These are phyloP conservation scores for Hebeloma cylindrosporum DNA, from an alignment of 768 basidiomycete species.

Conservation along the genomic window DNA sequence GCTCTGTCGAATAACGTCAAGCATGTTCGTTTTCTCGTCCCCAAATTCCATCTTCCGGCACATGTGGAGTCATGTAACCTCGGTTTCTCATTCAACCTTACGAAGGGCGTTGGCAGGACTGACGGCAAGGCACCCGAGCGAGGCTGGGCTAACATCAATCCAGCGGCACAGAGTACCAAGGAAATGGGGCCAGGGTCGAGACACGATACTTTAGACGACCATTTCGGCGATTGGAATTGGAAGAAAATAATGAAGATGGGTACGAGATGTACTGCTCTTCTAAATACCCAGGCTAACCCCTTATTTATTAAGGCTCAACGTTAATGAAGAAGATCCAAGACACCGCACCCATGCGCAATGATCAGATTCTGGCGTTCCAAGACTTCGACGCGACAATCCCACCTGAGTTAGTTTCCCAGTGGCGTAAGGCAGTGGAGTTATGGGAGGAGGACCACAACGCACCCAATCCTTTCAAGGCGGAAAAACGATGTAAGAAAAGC, in stretches of 20 bases:
- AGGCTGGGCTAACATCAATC: constrained; percentile 32
- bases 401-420: constrained; percentile 5
- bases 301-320: constrained; percentile 13
- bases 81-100: constrained; percentile 23
- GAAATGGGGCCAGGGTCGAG: constrained; percentile 36
- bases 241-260: constrained; percentile 26
- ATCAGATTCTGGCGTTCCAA: constrained; percentile 6
- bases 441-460: constrained; percentile 24
- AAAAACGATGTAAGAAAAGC: background rate
- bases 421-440: constrained; percentile 13
- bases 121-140: constrained; percentile 34
- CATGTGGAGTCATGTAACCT: constrained; percentile 13
- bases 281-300: background rate
- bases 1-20: too few relatives aligned
- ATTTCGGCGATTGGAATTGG: constrained; percentile 37
- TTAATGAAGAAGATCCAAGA: constrained; percentile 16
- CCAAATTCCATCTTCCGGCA: constrained; percentile 28
- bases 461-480: constrained; percentile 24
- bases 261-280: constrained; percentile 10
- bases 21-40: constrained; percentile 21
- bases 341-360: constrained; percentile 8
- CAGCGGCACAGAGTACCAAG: constrained; percentile 30
- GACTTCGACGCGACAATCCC: constrained; percentile 14
- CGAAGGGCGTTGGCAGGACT: constrained; percentile 34
- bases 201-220: constrained; percentile 36